Evolutionary conservation across 2,329 filamentous ascomycete genomes (phyloP).

Genomic region (Colletotrichum sp.): DNA sequence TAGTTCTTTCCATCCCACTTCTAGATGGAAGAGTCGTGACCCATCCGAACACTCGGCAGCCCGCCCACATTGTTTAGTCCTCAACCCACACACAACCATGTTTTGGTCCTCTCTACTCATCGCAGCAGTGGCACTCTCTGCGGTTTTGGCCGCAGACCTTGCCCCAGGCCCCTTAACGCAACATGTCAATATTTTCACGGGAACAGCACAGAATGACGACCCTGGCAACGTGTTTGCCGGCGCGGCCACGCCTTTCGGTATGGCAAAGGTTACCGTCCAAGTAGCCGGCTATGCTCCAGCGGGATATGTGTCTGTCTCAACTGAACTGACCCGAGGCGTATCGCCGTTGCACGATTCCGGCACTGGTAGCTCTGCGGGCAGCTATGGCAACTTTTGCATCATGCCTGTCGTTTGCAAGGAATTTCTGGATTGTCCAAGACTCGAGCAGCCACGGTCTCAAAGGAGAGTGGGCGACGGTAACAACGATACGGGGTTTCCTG

Average conservation of each 20-base stretch:
- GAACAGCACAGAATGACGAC: background rate
- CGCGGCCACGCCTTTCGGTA: background rate
- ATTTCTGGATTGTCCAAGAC: background rate
- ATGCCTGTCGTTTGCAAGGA: background rate
- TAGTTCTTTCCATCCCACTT: background rate
- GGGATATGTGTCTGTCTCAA: background rate
- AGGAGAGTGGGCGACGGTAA: background rate
- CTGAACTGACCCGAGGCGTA: background rate
- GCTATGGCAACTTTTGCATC: constrained; percentile 3
- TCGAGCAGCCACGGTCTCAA: background rate
- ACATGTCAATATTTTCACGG: background rate
- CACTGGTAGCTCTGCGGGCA: background rate
- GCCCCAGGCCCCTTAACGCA: background rate
- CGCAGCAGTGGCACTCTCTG: background rate
- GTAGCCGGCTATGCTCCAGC: background rate
- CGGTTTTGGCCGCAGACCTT: background rate
- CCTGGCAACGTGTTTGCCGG: background rate
- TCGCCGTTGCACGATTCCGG: background rate
- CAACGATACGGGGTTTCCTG: background rate
- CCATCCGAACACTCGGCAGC: background rate
- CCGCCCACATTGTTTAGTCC: background rate
- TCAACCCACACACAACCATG: background rate
- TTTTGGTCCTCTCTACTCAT: background rate
- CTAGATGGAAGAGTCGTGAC: background rate
- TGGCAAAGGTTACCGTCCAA: background rate